A percentile compares a stretch with the other conserved stretches of the same genome.
Evolutionary conservation across 2,329 filamentous ascomycete genomes (phyloP).

Genomic region (Periglandula ipomoeae): DNA sequence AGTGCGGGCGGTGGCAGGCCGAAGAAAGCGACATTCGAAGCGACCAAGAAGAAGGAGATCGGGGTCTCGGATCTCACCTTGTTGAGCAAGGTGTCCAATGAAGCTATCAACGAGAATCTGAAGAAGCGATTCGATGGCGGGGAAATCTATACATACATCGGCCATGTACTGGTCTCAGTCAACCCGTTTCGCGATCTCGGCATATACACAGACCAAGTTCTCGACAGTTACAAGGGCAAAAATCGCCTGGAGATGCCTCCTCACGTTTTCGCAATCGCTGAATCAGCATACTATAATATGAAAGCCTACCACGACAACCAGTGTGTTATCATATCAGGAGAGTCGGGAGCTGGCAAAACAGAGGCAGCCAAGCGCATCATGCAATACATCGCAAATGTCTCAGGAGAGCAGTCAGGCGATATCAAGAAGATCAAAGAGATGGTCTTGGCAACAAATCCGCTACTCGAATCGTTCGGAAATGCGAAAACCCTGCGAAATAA

Average conservation of each 20-base stretch:
- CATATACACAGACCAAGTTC: constrained; percentile 91
- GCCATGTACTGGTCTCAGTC: constrained; percentile 97
- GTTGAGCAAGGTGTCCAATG: constrained; percentile 97
- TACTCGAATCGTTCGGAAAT: constrained; percentile 96
- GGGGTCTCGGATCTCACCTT: constrained; percentile 95
- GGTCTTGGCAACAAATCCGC: constrained; percentile 94
- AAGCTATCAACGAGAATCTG: constrained; percentile 97
- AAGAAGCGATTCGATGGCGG: constrained; percentile 96
- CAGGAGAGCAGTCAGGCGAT: constrained; percentile 71
- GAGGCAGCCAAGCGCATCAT: constrained; percentile 98
- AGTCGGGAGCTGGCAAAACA: constrained; percentile 96
- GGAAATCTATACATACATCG: constrained; percentile 99
- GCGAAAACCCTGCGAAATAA: constrained; percentile 97
- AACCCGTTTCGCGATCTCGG: constrained; percentile 96
- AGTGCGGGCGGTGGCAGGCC: constrained; percentile 51
- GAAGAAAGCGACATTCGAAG: constrained; percentile 93
- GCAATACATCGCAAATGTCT: constrained; percentile 98
- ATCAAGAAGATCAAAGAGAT: constrained; percentile 98
- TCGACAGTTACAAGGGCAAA: constrained; percentile 92
- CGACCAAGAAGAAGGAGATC: constrained; percentile 97
- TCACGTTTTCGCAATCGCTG: constrained; percentile 95
- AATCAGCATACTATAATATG: constrained; percentile 98
- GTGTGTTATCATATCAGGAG: constrained; percentile 97
- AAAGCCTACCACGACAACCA: constrained; percentile 99
- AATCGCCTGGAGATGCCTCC: constrained; percentile 92